These are phyloP conservation scores for Calocera viscosa DNA, from an alignment of 768 basidiomycete genomes.

Conservation along the genomic window DNA sequence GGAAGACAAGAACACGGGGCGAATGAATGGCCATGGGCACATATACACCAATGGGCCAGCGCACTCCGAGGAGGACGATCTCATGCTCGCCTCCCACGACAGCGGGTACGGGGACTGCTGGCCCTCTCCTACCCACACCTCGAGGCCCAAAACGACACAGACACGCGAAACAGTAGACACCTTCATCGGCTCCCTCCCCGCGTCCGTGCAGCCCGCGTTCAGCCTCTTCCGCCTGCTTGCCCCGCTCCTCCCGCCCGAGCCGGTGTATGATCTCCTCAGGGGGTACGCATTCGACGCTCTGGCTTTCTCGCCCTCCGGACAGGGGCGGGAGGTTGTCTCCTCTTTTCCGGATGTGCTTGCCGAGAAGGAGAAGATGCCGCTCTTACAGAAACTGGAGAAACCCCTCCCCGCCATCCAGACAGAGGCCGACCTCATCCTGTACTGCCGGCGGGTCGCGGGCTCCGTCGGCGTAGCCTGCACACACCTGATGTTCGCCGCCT, in stretches of 20 bases:
- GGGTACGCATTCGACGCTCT: not conserved
- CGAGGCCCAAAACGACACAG: not conserved
- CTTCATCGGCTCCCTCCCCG: not conserved
- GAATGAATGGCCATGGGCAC: not conserved
- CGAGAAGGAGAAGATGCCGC: not conserved
- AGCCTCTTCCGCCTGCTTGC: not conserved
- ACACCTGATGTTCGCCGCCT: not conserved
- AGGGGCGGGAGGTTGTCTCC: not conserved
- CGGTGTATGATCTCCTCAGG: not conserved
- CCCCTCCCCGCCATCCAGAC: constrained; percentile 15
- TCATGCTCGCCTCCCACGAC: not conserved
- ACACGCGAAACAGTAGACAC: not conserved
- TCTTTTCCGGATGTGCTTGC: no score
- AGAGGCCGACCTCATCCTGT: constrained; percentile 14
- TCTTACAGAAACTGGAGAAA: no score
- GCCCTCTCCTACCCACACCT: not conserved
- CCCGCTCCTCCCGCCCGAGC: not conserved
- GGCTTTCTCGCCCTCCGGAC: not conserved
- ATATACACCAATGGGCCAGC: not conserved
- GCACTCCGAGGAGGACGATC: not conserved
- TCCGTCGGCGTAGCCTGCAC: constrained; percentile 15
- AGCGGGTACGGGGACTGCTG: not conserved
- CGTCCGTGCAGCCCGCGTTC: not conserved
- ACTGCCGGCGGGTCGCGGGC: constrained; percentile 14
- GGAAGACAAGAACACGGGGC: not conserved